Evolutionary conservation across 768 basidiomycete genomes (phyloP).

Genomic region (Podaxis pistillaris): DNA sequence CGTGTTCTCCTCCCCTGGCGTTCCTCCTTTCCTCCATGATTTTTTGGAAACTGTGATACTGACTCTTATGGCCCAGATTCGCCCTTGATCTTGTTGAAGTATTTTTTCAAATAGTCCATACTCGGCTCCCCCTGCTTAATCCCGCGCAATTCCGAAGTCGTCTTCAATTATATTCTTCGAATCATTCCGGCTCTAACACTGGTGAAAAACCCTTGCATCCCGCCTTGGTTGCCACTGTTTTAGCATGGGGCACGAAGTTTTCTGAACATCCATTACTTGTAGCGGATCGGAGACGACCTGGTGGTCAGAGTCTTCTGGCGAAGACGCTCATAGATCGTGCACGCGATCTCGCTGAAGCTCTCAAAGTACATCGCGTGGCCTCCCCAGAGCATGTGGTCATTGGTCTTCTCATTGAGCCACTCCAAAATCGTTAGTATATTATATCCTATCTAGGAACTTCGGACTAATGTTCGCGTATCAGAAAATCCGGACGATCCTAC

Average conservation of each 20-base stretch:
- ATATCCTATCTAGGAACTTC: constrained; percentile 8
- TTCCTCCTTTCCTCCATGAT: constrained; percentile 17
- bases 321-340: constrained; percentile 77
- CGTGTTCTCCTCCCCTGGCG: constrained; percentile 12
- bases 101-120: constrained; percentile 91
- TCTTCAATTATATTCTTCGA: constrained; percentile 45
- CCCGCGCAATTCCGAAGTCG: constrained; percentile 77
- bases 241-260: constrained; percentile 93
- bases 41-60: constrained; percentile 14
- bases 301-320: constrained; percentile 74
- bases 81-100: constrained; percentile 92
- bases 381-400: constrained; percentile 81
- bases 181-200: constrained; percentile 20
- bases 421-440: constrained; percentile 78
- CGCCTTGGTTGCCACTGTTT: constrained; percentile 78
- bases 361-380: constrained; percentile 83
- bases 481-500: constrained; percentile 73
- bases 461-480: constrained; percentile 26
- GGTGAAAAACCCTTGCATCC: constrained; percentile 56
- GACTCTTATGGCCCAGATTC: constrained; percentile 53
- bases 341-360: constrained; percentile 81
- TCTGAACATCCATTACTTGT: constrained; percentile 86
- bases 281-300: constrained; percentile 69
- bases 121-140: constrained; percentile 84
- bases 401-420: constrained; percentile 74